Evolutionary conservation across 805 yeast genomes (phyloP).

Genomic region (Yarrowia deformans): DNA sequence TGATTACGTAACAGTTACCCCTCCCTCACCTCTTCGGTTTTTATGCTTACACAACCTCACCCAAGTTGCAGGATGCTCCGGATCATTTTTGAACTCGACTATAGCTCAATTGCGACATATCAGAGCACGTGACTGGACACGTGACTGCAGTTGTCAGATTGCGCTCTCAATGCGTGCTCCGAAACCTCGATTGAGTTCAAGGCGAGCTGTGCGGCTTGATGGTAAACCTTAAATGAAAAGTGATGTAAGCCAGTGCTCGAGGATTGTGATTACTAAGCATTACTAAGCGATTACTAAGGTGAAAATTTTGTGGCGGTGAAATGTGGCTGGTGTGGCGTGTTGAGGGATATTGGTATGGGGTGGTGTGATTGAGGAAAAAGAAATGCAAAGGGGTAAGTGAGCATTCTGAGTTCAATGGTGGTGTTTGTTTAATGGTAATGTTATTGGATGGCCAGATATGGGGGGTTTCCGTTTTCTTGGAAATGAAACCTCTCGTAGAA

Average conservation of each 20-base stretch:
- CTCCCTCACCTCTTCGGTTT: too few species aligned
- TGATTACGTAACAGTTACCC: too few species aligned
- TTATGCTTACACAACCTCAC: too few species aligned
- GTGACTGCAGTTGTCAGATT: neutral
- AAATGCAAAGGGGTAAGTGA: neutral
- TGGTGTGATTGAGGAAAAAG: neutral
- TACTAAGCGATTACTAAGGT: too few species aligned
- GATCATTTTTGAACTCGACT: too few species aligned
- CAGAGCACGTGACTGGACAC: neutral
- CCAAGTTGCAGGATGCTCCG: too few species aligned
- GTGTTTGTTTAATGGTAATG: neutral
- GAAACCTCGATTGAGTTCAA: slow-evolving; percentile 3
- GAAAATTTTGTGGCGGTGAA: slow-evolving; percentile 33
- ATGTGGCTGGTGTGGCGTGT: slow-evolving; percentile 27
- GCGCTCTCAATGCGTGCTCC: neutral
- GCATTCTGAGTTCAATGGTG: neutral
- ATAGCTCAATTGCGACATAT: neutral
- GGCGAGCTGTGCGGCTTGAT: neutral
- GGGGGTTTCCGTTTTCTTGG: too few species aligned
- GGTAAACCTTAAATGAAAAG: neutral
- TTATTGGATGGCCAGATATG: neutral
- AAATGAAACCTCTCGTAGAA: neutral
- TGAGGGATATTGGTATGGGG: neutral
- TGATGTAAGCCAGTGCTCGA: too few species aligned
- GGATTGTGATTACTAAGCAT: too few species aligned